phyloP scores from a whole-genome alignment of 2,329 filamentous ascomycete genomes.

The Cercospora sesami region DNA sequence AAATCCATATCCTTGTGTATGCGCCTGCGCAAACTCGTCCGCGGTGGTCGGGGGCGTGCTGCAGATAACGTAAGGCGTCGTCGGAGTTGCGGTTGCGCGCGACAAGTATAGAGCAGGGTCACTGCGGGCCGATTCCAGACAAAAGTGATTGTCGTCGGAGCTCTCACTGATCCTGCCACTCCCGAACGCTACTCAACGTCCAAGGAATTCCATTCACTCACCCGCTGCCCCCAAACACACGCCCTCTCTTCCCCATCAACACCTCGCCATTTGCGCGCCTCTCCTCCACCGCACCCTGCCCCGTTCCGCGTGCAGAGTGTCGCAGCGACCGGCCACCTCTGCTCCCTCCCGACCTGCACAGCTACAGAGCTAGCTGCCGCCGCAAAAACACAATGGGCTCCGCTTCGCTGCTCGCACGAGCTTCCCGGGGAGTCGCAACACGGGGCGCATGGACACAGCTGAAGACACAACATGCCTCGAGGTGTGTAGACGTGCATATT shows the following conservation, averaged over 20 bases:
- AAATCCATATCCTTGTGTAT: background rate
- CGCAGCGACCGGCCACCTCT: slow-evolving; percentile 6
- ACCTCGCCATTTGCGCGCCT: background rate
- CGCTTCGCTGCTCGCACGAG: slow-evolving; percentile 48
- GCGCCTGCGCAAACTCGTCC: background rate
- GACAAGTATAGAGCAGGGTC: slow-evolving; percentile 2
- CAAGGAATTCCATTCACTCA: slow-evolving; percentile 5
- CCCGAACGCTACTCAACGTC: slow-evolving; percentile 8
- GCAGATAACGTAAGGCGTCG: background rate
- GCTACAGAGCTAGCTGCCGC: slow-evolving; percentile 1
- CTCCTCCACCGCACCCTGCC: background rate
- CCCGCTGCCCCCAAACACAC: background rate
- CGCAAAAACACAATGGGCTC: slow-evolving; percentile 54
- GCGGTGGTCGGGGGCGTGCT: background rate
- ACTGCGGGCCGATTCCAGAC: slow-evolving; percentile 1
- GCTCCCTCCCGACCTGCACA: slow-evolving; percentile 5
- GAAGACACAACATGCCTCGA: slow-evolving; percentile 38
- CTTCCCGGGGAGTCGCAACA: slow-evolving; percentile 47
- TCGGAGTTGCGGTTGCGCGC: background rate
- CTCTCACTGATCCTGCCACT: slow-evolving; percentile 6
- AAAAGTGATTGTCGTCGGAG: slow-evolving; percentile 2
- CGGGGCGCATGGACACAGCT: slow-evolving; percentile 36
- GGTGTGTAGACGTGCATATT: slow-evolving; percentile 34
- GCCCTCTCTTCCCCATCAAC: background rate
- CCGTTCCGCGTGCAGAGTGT: slow-evolving; percentile 11